Evolutionary conservation across 306 rosid species (phyloP).

Genomic region (Urtica urens): DNA sequence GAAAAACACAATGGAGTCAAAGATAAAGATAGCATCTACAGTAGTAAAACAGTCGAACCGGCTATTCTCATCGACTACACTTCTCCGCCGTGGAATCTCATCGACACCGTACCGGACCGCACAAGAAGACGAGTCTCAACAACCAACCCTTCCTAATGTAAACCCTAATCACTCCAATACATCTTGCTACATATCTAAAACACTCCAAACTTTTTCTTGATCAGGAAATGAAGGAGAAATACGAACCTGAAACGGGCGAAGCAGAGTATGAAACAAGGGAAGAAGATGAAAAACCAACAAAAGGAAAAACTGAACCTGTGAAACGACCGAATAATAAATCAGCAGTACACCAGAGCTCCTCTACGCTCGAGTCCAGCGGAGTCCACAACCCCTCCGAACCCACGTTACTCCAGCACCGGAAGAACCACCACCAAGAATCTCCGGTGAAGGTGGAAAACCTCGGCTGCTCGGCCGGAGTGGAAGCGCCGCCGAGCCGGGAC

Average conservation of each 20-base stretch:
- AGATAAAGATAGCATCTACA: neutral
- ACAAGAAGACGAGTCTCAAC: constrained; percentile 32
- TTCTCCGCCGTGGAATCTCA: constrained; percentile 22
- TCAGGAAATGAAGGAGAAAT: constrained; percentile 5
- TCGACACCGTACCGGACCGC: constrained; percentile 34
- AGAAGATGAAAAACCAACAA: neutral
- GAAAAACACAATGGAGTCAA: neutral
- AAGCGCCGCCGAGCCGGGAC: constrained; percentile 34
- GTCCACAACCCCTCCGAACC: constrained; percentile 38
- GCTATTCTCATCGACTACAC: constrained; percentile 3
- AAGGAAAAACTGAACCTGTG: neutral
- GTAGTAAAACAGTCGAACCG: constrained; percentile 33
- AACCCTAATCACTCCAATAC: constrained; percentile 17
- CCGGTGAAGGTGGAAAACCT: constrained; percentile 20
- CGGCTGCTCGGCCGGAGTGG: constrained; percentile 53
- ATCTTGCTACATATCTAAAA: neutral
- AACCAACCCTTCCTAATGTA: constrained; percentile 23
- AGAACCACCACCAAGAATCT: neutral
- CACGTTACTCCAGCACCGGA: constrained; percentile 42
- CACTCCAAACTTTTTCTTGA: neutral
- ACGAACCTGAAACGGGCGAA: neutral
- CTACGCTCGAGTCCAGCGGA: constrained; percentile 34
- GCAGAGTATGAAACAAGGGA: neutral
- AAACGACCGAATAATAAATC: constrained; percentile 16
- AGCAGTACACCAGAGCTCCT: constrained; percentile 30